Evolutionary conservation across 306 rosid species (phyloP).

Genomic region (Lathyrus aphaca): DNA sequence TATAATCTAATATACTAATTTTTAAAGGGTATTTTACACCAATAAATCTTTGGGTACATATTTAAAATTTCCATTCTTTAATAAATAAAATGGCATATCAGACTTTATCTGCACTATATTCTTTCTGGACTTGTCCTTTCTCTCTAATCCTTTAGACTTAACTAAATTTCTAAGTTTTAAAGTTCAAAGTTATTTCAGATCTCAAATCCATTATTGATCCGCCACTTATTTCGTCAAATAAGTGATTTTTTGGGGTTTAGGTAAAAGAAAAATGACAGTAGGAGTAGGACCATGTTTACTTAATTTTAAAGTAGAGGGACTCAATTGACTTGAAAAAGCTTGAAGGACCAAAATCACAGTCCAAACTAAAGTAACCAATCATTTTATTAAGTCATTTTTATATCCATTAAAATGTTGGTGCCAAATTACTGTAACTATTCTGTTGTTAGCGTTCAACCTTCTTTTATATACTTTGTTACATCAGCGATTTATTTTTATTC

Average conservation of each 20-base stretch:
- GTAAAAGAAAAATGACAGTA: not conserved
- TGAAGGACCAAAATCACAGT: not conserved
- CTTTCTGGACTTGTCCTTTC: constrained; percentile 22
- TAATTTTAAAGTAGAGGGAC: not conserved
- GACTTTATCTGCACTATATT: constrained; percentile 16
- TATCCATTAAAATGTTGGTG: not conserved
- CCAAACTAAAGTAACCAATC: not conserved
- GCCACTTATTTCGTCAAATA: not conserved
- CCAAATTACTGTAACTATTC: constrained; percentile 10
- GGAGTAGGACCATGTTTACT: not conserved
- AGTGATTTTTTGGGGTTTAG: not conserved
- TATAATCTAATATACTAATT: constrained; percentile 25
- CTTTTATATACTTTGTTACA: constrained; percentile 11
- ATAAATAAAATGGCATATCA: not conserved
- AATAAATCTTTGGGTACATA: constrained; percentile 24
- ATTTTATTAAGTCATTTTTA: not conserved
- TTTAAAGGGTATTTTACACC: constrained; percentile 2
- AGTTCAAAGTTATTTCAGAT: not conserved
- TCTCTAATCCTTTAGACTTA: not conserved
- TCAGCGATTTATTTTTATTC: constrained; percentile 38
- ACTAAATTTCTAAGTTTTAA: not conserved
- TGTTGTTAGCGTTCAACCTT: not conserved
- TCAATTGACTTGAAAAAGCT: not conserved
- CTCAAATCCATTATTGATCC: not conserved
- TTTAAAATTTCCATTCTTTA: constrained; percentile 28